phyloP scores from a whole-genome alignment of 2,329 filamentous ascomycete species.

The Cladosporium sp. region DNA sequence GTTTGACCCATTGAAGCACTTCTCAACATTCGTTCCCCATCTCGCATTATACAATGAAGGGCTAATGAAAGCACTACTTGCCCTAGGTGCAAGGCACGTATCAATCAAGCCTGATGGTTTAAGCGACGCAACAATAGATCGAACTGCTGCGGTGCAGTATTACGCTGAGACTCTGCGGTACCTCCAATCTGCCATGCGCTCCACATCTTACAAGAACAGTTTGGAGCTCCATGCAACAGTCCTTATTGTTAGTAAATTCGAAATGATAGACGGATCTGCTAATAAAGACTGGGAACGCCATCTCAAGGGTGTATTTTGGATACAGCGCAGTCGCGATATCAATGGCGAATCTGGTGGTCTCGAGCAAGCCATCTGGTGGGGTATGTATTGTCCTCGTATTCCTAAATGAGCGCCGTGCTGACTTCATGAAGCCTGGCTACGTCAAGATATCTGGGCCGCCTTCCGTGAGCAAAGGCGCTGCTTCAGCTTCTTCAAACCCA shows the following conservation, averaged over 20 bases:
- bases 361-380: conserved; percentile 59
- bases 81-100: conserved; percentile 51
- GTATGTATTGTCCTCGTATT: not conserved
- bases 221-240: conserved; percentile 57
- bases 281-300: conserved; percentile 58
- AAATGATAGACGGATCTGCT: conserved; percentile 60
- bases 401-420: not conserved
- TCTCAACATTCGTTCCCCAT: conserved; percentile 35
- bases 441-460: conserved; percentile 63
- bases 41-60: conserved; percentile 51
- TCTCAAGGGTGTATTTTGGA: conserved; percentile 63
- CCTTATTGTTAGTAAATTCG: conserved; percentile 59
- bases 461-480: conserved; percentile 55
- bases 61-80: conserved; percentile 55
- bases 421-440: conserved; percentile 39
- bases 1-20: conserved; percentile 40
- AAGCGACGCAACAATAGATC: conserved; percentile 26
- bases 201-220: conserved; percentile 54
- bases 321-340: conserved; percentile 58
- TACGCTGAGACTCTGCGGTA: conserved; percentile 63
- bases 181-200: conserved; percentile 56
- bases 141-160: conserved; percentile 43
- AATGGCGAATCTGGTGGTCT: conserved; percentile 56
- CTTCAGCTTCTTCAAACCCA: conserved; percentile 57
- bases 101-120: conserved; percentile 35